A percentile compares a stretch with the other conserved stretches of the same genome.
Conservation (phyloP, 805 yeast genomes). For the Zygosaccharomyces kombuchaensis region DNA sequence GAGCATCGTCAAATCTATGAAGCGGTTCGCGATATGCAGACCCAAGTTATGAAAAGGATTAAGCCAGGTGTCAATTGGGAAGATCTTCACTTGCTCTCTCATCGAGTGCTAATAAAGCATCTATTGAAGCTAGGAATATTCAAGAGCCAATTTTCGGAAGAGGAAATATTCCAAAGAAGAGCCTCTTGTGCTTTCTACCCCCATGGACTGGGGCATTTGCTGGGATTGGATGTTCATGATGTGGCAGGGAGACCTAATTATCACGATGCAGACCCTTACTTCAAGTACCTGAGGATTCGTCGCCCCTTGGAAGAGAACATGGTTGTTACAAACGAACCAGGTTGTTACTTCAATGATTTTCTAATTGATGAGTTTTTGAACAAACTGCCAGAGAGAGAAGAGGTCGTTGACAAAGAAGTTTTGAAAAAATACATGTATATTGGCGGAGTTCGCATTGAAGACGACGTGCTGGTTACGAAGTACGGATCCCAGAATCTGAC, state of each 20-base stretch:
- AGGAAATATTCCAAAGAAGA: conserved; percentile 66
- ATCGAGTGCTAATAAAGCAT: conserved; percentile 65
- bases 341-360: conserved; percentile 83
- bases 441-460: conserved; percentile 98
- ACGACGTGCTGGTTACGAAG: conserved; percentile 75
- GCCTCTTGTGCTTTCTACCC: conserved; percentile 83
- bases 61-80: conserved; percentile 88
- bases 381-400: conserved; percentile 40
- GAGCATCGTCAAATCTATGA: conserved; percentile 83
- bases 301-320: conserved; percentile 66
- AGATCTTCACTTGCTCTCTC: conserved; percentile 74
- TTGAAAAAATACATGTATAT: conserved; percentile 76
- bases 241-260: conserved; percentile 88
- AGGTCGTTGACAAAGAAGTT: conserved; percentile 59
- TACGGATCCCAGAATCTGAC: conserved; percentile 80
- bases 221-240: conserved; percentile 96
- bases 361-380: conserved; percentile 61
- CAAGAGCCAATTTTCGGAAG: conserved; percentile 47
- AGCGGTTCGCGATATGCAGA: conserved; percentile 79
- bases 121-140: conserved; percentile 76
- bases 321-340: conserved; percentile 95
- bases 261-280: conserved; percentile 72
- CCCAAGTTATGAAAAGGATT: conserved; percentile 60
- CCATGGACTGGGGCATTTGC: conserved; percentile 90
- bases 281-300: conserved; percentile 75